A percentile compares a stretch with the other conserved stretches of the same genome.
Evolutionary conservation across 225 moss, liverwort and hornwort genomes (phyloP).

Genomic region (Asterella californica): DNA sequence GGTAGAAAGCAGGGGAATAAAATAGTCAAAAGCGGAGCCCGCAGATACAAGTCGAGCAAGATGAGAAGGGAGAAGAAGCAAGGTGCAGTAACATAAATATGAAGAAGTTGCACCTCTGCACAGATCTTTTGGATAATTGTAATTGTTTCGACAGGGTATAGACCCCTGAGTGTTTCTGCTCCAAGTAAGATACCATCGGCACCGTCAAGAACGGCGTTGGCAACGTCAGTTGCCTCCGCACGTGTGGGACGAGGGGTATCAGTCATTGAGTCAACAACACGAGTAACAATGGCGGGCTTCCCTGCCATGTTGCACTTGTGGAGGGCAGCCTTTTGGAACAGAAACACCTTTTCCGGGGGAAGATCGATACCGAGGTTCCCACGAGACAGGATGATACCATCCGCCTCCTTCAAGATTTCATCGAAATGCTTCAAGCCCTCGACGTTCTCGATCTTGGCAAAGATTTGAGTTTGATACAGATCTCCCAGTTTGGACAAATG

Average conservation of each 20-base stretch:
- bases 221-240: constrained; percentile 91
- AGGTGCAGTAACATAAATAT: neutral
- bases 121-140: constrained; percentile 75
- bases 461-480: constrained; percentile 73
- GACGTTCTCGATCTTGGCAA: constrained; percentile 82
- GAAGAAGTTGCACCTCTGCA: constrained; percentile 50
- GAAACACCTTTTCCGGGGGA: constrained; percentile 78
- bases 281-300: constrained; percentile 80
- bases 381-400: constrained; percentile 86
- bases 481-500: constrained; percentile 70
- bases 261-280: constrained; percentile 93
- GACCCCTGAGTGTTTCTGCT: constrained; percentile 78
- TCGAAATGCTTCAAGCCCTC: constrained; percentile 83
- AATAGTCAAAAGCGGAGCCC: neutral
- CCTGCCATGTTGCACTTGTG: constrained; percentile 86
- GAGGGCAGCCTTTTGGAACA: constrained; percentile 87
- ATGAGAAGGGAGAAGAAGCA: neutral
- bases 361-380: constrained; percentile 90
- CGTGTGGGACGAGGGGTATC: constrained; percentile 91
- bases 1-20: neutral
- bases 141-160: constrained; percentile 81
- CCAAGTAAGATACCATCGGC: constrained; percentile 86
- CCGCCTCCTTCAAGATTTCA: constrained; percentile 73
- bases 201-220: constrained; percentile 88
- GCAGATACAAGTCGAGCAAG: neutral